Base-by-base conservation (phyloP, 257 asterid genomes). In the Salvia hispanica region DNA sequence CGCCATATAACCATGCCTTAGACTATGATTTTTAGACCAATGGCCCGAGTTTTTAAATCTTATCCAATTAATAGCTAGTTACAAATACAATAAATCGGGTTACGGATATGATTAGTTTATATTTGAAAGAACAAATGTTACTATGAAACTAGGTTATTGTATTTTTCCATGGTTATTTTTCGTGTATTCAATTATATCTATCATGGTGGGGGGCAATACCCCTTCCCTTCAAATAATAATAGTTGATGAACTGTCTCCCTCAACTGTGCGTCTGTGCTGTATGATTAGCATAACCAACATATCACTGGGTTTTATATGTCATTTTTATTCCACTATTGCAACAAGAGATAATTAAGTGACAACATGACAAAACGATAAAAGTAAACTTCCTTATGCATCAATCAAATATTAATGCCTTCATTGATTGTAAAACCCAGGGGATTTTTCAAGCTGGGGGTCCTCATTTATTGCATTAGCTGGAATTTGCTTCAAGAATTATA, bases 191-290 rank as follows among this genome's bases (percentile, higher is more conserved):
- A 25, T 25, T 25, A 25, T 25, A 25, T 25, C 31, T 1, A 25
- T 25, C 31, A 25, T 25, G 31, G 31, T 25, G 31, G 31, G 31
- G 31, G 31, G 31, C 31, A 25, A 18, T 18, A 25, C 5, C 55
- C 58, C 9, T 25, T 18, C 53, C 53, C 53, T 4, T 36, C 57
- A 48, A 53, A 21, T 54, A 14, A 73, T 78, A 25, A 25, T 25
- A 25, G 76, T 46, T 74, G 79, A 45, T 74, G 79, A 45, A 25
- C 28, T 54, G 79, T 78, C 82, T 66, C 6, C 67, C 60, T 73
- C 76, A 58, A 33, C 9, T 15, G 2, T 40, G 69, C 76, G 51
- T 18, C 9, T 15, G 2, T 40, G 69, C 66, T 62, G 9, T 54
- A 31, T 51, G 18, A 65, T 52, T 50, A 2, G 56, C 77, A 15